Evolutionary conservation across 345 rosid species (phyloP), one percentile per base, ranked within the genome.

Genomic region (Eucalyptus tenuipes): DNA sequence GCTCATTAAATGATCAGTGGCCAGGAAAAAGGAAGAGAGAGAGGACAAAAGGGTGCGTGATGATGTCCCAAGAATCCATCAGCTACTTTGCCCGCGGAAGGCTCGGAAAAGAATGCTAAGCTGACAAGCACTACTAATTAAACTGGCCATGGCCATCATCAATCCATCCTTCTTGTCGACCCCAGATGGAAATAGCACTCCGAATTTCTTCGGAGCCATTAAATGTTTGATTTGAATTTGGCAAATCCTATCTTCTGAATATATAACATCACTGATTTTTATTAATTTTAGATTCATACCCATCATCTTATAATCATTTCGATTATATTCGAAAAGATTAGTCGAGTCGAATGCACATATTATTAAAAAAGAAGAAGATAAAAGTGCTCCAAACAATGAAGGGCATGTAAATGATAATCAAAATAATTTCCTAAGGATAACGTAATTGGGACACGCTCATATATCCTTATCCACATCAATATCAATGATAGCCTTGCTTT

Each of bases 301-400:
- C 13, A 20, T 20, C 10, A 52, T 1, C 57, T 52, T 52, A 52
- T 52, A 52, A 52, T 52, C 10, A 18, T 52, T 52, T 18, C 1
- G 10, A 52, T 18, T 52, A 18, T 52, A 37, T 33, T 68, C 4
- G 5, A 33, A 17, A 68, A 10, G 6, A 33, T 68, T 31, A 33
- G 10, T 33, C 2, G 1, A 8, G 24, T 16, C 13, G 24, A 0
- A 68, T 33, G 15, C 8, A 33, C 2, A 8, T 15, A 4, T 66
- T 31, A 15, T 66, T 3, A 15, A n/a, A 31, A 33, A 31, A 16
- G 7, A 33, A 16, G 0, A 16, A 9, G 25, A 68, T 33, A 33
- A 33, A 8, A 68, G 42, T 8, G 6, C 24, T 68, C 24, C 3
- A 2, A 33, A 33, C 0, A 68, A 33, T 2, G 7, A 68, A 18